Percentiles rank a stretch among this genome's conserved stretches.
phyloP scores from a whole-genome alignment of 2,329 filamentous ascomycete species.

The Aquanectria penicillioides region DNA sequence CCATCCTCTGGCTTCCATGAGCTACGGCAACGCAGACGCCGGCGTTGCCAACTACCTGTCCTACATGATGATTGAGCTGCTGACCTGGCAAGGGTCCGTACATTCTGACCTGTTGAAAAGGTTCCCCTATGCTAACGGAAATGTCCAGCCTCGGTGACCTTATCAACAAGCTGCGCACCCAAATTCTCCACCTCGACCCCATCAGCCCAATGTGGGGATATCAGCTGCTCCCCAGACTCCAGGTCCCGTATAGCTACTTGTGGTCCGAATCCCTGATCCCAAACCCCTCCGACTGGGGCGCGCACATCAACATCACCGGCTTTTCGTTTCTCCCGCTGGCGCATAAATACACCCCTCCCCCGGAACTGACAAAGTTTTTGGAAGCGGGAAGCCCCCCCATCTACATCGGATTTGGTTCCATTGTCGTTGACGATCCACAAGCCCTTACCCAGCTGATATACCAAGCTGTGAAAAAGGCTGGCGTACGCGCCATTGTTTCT shows the following conservation, averaged over 20 bases:
- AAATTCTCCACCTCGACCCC: constrained; percentile 69
- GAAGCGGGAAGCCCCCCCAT: constrained; percentile 66
- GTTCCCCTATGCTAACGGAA: neutral
- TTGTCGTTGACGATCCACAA: constrained; percentile 71
- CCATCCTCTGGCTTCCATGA: constrained; percentile 51
- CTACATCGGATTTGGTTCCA: constrained; percentile 75
- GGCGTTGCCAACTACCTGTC: constrained; percentile 38
- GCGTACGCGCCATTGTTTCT: constrained; percentile 69
- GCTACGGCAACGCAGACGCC: constrained; percentile 35
- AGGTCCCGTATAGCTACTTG: constrained; percentile 75
- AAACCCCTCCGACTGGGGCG: constrained; percentile 71
- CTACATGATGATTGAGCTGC: constrained; percentile 69
- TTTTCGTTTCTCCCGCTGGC: constrained; percentile 70
- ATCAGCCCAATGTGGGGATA: constrained; percentile 74
- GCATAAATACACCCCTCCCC: constrained; percentile 61
- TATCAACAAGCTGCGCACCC: constrained; percentile 74
- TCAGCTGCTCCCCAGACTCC: constrained; percentile 68
- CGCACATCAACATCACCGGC: constrained; percentile 68
- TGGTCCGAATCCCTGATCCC: constrained; percentile 76
- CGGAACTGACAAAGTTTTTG: constrained; percentile 66
- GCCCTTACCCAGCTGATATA: constrained; percentile 67
- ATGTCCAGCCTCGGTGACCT: constrained; percentile 69
- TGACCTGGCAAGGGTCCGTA: constrained; percentile 75
- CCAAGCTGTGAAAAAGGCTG: constrained; percentile 64
- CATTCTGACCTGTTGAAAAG: neutral